Conservation (phyloP, 2,329 filamentous ascomycete genomes). For the Claviceps sp. region DNA sequence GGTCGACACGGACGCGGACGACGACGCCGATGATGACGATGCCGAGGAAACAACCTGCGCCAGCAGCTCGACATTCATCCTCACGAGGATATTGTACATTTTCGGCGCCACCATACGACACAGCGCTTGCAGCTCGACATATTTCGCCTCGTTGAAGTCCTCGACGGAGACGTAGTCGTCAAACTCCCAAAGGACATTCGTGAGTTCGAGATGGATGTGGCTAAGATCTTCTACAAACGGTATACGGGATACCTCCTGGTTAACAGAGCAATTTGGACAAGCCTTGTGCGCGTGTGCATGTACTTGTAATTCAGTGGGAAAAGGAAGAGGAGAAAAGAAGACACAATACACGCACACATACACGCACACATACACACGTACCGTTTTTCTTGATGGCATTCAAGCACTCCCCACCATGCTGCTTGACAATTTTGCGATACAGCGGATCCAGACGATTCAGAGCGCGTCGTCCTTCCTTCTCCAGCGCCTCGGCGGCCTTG, state of each 20-base stretch:
- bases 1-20: neutral
- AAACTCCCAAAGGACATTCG: conserved; percentile 40
- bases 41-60: conserved; percentile 9
- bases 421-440: conserved; percentile 32
- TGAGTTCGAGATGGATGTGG: conserved; percentile 31
- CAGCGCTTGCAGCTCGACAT: conserved; percentile 31
- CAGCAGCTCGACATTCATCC: conserved; percentile 35
- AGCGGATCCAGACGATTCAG: conserved; percentile 38
- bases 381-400: conserved; percentile 39
- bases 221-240: conserved; percentile 32
- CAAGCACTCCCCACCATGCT: conserved; percentile 37
- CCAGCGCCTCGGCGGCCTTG: conserved; percentile 32
- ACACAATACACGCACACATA: neutral
- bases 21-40: neutral
- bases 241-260: neutral
- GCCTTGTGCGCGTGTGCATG: neutral
- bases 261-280: neutral
- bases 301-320: neutral
- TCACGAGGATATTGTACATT: conserved; percentile 36
- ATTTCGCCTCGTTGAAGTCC: conserved; percentile 35
- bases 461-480: conserved; percentile 35
- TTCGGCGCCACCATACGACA: conserved; percentile 36
- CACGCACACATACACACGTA: conserved; percentile 15
- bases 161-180: conserved; percentile 38
- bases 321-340: neutral